These are phyloP conservation scores for Botryotinia narcissicola DNA, from an alignment of 2,329 filamentous ascomycete species.

Conservation along the genomic window DNA sequence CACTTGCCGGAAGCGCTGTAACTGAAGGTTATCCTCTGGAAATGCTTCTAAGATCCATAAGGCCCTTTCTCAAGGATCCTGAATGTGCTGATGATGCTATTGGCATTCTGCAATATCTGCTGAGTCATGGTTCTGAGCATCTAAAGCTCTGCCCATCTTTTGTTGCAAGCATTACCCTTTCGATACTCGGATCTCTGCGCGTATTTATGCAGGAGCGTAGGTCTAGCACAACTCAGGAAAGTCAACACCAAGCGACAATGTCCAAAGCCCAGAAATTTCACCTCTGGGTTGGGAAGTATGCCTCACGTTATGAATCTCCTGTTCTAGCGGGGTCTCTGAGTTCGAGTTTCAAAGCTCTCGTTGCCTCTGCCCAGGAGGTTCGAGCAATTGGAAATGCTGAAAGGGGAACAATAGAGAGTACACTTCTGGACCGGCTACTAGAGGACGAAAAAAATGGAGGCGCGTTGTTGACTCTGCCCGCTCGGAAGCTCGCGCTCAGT, in stretches of 20 bases:
- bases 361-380: conserved; percentile 65
- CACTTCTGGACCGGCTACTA: conserved; percentile 74
- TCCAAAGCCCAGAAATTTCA: conserved; percentile 74
- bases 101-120: conserved; percentile 80
- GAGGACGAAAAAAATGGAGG: conserved; percentile 63
- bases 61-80: conserved; percentile 74
- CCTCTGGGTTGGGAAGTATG: conserved; percentile 70
- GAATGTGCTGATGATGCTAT: conserved; percentile 90
- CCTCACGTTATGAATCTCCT: conserved; percentile 59
- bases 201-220: conserved; percentile 73
- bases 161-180: conserved; percentile 74
- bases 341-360: conserved; percentile 63
- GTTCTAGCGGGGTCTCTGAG: conserved; percentile 42
- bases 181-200: conserved; percentile 74
- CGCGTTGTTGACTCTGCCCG: conserved; percentile 67
- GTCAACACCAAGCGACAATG: conserved; percentile 74
- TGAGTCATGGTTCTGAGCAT: conserved; percentile 64
- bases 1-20: conserved; percentile 71
- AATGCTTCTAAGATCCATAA: conserved; percentile 80
- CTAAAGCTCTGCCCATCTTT: conserved; percentile 69
- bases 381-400: conserved; percentile 67
- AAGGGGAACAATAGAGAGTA: conserved; percentile 71
- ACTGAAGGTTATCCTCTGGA: conserved; percentile 79
- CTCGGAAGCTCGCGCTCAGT: conserved; percentile 66
- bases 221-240: conserved; percentile 80